Evolutionary conservation across 345 rosid genomes (phyloP), one percentile per base, ranked within the genome.

Genomic region (Syzygium oleosum): DNA sequence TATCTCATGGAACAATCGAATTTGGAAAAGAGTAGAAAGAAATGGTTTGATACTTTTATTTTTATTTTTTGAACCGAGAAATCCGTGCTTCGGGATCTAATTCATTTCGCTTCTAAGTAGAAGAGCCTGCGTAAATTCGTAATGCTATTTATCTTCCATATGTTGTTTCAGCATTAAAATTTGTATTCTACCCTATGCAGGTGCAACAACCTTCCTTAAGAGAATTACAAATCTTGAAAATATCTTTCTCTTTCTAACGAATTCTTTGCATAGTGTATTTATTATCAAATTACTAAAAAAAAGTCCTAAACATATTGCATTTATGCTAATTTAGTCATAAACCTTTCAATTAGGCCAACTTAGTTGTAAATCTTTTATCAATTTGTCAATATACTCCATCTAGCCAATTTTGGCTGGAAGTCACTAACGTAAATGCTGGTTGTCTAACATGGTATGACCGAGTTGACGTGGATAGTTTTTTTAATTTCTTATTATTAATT

Each of bases 321-420:
- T 31, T 31, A 5, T 31, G 21, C 6, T 1, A 16, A 31, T 2
- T 9, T 21, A 8, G 10, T 31, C 23, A 16, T 16, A 65, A 65
- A 8, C 3, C 2, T 31, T 65, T 31, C 0, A 65, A 16, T 31
- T 31, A 8, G 9, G 1, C 3, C 2, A 4, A 31, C 8, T 65
- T 65, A 31, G 6, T 9, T 65, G 2, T 31, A 19, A 29, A 16
- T 8, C 3, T 16, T 3, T 16, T 31, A 11, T 15, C 11, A 65
- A 65, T 65, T 31, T 16, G 38, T 10, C 12, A 16, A 31, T 2
- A 0, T 31, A 31, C 1, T 2, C 9, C 4, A 65, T 65, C 3
- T 1, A 0, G 1, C 0, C 6, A 65, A 31, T 65, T 65, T 65
- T 68, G 3, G 2, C 2, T 31, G 12, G 11, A 31, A 68, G 7